phyloP scores from a whole-genome alignment of 1,284 basidiomycete species.

The Leccinum pachyderme region DNA sequence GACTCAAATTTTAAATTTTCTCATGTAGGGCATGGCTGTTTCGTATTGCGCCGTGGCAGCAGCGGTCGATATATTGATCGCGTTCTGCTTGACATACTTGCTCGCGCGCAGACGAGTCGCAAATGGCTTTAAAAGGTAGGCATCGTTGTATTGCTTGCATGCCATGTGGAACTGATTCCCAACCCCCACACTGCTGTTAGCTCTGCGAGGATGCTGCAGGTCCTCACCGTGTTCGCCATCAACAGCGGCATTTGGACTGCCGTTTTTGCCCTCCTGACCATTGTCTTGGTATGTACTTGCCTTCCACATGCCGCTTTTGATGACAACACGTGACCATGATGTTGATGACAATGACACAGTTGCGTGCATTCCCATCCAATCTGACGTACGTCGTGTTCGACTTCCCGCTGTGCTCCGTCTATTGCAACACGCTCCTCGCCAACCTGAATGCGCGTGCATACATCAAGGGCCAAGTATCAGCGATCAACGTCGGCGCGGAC shows the following conservation, averaged over 20 bases:
- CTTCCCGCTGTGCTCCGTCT: slow-evolving; percentile 4
- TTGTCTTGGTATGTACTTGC: neutral
- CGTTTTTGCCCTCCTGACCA: slow-evolving; percentile 1
- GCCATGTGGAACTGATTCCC: neutral
- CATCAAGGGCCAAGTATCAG: slow-evolving; percentile 1
- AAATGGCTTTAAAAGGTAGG: slow-evolving; percentile 1
- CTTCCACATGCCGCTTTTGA: neutral
- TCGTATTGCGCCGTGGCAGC: slow-evolving; percentile 4
- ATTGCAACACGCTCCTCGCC: slow-evolving; percentile 2
- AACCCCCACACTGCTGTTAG: neutral
- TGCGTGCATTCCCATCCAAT: neutral
- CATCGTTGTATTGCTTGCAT: neutral
- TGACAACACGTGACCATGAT: neutral
- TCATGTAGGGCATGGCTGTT: slow-evolving; percentile 1
- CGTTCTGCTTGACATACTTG: slow-evolving; percentile 2
- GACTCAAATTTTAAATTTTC: neutral
- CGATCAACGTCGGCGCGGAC: slow-evolving; percentile 4
- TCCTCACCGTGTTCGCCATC: slow-evolving; percentile 5
- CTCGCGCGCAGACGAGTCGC: slow-evolving; percentile 3
- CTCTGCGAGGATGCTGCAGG: slow-evolving; percentile 4
- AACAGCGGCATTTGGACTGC: slow-evolving; percentile 6
- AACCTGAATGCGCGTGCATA: slow-evolving; percentile 3
- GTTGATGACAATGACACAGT: neutral
- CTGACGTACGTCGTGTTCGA: slow-evolving; percentile 4
- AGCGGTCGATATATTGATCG: slow-evolving; percentile 4